Evolutionary conservation across 2,329 filamentous ascomycete species (phyloP).

Genomic region (Aspergillus fructus): DNA sequence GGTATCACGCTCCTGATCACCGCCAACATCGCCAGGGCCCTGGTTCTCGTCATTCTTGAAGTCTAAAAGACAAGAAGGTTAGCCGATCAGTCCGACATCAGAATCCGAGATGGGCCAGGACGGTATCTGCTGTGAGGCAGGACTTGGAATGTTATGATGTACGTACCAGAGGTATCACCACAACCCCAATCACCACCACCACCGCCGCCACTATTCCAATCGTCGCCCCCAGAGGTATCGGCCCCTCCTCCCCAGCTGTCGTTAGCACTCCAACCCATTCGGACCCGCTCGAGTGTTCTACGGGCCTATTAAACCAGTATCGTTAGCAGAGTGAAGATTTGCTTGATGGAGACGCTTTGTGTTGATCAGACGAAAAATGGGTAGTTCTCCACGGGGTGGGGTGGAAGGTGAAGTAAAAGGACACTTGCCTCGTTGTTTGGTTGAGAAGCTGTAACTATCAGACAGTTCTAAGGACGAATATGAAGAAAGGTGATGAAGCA

Average conservation of each 20-base stretch:
- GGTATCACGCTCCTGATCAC: conserved; percentile 19
- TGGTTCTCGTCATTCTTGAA: conserved; percentile 18
- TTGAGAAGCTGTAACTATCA: background rate
- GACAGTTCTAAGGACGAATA: background rate
- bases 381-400: background rate
- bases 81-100: background rate
- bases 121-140: background rate
- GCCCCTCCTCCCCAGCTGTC: background rate
- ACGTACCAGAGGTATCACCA: conserved; percentile 1
- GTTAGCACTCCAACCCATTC: background rate
- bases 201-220: background rate
- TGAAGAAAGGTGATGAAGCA: background rate
- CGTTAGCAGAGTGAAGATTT: background rate
- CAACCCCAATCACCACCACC: background rate
- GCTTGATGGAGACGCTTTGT: background rate
- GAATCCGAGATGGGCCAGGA: background rate
- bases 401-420: background rate
- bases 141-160: background rate
- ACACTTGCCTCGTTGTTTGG: background rate
- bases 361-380: background rate
- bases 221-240: background rate
- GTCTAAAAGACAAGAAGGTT: background rate
- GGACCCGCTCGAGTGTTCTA: background rate
- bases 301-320: background rate
- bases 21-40: conserved; percentile 11